Evolutionary conservation across 2,329 filamentous ascomycete genomes (phyloP).

Genomic region (Penicillium thymicola): DNA sequence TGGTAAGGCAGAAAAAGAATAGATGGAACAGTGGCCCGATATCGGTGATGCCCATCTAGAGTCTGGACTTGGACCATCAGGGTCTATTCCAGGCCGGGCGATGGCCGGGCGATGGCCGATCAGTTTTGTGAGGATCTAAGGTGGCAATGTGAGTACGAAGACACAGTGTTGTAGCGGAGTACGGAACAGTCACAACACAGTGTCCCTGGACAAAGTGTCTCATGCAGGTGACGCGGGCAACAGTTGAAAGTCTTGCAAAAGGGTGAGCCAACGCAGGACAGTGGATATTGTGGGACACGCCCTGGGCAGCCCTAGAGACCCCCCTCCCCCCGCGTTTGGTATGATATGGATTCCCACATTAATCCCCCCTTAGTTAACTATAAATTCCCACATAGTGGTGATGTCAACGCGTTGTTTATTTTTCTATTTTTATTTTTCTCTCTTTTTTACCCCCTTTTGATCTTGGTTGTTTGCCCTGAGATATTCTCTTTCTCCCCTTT

Average conservation of each 20-base stretch:
- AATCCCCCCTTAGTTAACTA: too few species aligned
- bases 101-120: not conserved
- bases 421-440: too few species aligned
- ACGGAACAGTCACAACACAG: not conserved
- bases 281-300: not conserved
- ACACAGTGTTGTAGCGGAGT: too few species aligned
- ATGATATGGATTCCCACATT: too few species aligned
- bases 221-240: constrained; percentile 16
- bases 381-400: too few species aligned
- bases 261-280: not conserved
- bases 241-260: not conserved
- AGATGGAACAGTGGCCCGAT: not conserved
- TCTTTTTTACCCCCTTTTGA: not conserved
- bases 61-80: not conserved
- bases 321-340: too few species aligned
- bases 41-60: not conserved
- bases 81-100: not conserved
- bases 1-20: not conserved
- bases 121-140: not conserved
- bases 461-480: too few species aligned
- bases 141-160: not conserved
- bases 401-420: too few species aligned
- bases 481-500: not conserved
- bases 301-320: too few species aligned
- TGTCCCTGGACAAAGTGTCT: not conserved